These are phyloP conservation scores for Polygonum maritimum DNA, from an alignment of 148 eudicot species.

Conservation along the genomic window DNA sequence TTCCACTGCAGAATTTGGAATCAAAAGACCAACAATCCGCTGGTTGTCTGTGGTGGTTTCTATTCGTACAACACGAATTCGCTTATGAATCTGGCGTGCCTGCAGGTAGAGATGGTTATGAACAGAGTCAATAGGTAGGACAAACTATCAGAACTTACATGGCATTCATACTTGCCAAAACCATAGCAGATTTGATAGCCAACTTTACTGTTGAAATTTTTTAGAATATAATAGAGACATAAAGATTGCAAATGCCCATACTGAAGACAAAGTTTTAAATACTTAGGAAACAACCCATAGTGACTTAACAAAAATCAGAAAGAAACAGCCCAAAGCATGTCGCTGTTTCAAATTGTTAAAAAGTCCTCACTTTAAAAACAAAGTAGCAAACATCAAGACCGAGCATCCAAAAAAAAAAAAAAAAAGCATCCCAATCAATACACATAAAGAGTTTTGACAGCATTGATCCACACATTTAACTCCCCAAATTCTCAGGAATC, in stretches of 20 bases:
- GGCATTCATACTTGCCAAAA: background rate
- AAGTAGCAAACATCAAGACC: background rate
- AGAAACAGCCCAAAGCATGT: background rate
- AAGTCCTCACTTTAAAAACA: background rate
- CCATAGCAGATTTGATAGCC: background rate
- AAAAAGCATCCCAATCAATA: background rate
- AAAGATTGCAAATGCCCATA: too few species aligned
- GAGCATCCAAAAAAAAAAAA: background rate
- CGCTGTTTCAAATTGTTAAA: background rate
- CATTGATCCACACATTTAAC: background rate
- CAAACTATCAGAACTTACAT: background rate
- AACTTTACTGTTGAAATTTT: too few species aligned
- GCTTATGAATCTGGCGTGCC: slow-evolving; percentile 79
- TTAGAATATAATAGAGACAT: too few species aligned
- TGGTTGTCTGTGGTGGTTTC: slow-evolving; percentile 79
- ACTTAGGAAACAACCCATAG: too few species aligned
- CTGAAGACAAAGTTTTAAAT: too few species aligned
- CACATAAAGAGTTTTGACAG: background rate
- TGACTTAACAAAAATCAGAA: too few species aligned
- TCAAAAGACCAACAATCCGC: slow-evolving; percentile 87
- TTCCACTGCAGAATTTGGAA: slow-evolving; percentile 90
- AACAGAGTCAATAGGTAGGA: background rate
- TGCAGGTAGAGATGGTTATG: slow-evolving; percentile 15
- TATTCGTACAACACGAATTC: slow-evolving; percentile 78
- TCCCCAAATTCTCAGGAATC: background rate